phyloP scores from a whole-genome alignment of 805 yeast genomes.

The Candida silvicultrix region DNA sequence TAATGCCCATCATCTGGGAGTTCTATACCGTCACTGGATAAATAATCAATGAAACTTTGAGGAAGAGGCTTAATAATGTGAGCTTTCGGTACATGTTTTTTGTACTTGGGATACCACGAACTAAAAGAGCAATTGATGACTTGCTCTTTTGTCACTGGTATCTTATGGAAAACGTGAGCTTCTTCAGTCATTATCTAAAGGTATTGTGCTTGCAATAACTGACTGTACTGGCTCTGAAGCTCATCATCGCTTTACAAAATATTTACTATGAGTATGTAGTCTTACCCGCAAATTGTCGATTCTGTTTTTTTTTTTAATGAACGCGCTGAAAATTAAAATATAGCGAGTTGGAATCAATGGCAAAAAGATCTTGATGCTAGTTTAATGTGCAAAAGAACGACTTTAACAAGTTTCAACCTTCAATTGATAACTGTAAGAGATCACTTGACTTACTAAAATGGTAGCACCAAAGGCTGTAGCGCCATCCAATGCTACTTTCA shows the following conservation, averaged over 20 bases:
- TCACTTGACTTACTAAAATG: too few relatives aligned
- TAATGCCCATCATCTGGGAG: constrained; percentile 44
- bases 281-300: not conserved
- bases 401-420: not conserved
- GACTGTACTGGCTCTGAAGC: too few relatives aligned
- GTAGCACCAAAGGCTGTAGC: constrained; percentile 8
- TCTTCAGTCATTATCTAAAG: constrained; percentile 1
- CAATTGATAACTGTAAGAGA: too few relatives aligned
- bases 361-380: not conserved
- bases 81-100: constrained; percentile 41
- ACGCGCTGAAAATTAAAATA: not conserved
- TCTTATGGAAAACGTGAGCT: constrained; percentile 17
- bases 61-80: constrained; percentile 55
- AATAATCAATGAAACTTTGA: constrained; percentile 47
- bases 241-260: not conserved
- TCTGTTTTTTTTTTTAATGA: not conserved
- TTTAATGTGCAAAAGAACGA: too few relatives aligned
- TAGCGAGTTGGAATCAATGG: not conserved
- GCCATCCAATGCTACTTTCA: constrained; percentile 83
- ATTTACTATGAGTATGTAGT: not conserved
- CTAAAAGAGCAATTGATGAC: constrained; percentile 49
- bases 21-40: constrained; percentile 61
- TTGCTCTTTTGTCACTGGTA: constrained; percentile 30
- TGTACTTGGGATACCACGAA: constrained; percentile 52
- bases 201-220: too few relatives aligned